phyloP scores from a whole-genome alignment of 768 basidiomycete species.

The Rhizopogon vinicolor region DNA sequence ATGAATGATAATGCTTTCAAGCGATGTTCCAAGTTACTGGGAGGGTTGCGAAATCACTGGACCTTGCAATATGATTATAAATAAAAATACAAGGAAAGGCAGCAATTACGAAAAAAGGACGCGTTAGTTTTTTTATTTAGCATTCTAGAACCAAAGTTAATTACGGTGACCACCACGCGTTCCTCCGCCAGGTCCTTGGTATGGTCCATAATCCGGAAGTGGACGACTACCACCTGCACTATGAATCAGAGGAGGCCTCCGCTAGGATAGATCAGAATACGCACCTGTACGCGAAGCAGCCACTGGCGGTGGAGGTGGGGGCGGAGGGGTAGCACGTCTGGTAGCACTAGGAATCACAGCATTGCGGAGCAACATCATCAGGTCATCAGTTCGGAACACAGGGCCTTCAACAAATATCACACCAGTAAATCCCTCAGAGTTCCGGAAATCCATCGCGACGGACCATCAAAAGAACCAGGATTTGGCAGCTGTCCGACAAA shows the following conservation, averaged over 20 bases:
- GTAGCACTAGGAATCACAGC: constrained; percentile 70
- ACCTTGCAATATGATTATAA: constrained; percentile 1
- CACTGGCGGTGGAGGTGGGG: constrained; percentile 44
- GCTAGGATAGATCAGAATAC: constrained; percentile 1
- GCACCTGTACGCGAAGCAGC: constrained; percentile 30
- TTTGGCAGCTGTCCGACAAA: constrained; percentile 80
- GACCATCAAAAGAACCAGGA: constrained; percentile 61
- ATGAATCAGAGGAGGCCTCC: constrained; percentile 5
- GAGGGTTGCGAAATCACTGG: not conserved
- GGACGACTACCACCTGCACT: constrained; percentile 53
- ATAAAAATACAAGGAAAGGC: not conserved
- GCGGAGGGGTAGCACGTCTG: constrained; percentile 50
- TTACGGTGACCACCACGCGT: constrained; percentile 35
- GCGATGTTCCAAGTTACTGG: too few relatives aligned
- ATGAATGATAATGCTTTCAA: too few relatives aligned
- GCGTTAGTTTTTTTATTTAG: not conserved
- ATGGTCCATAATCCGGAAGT: constrained; percentile 84
- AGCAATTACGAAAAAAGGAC: not conserved
- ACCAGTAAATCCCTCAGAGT: not conserved
- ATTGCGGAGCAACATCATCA: constrained; percentile 80
- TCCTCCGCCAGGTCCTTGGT: constrained; percentile 63
- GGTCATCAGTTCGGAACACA: constrained; percentile 84
- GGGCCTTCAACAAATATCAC: constrained; percentile 51
- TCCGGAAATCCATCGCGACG: not conserved
- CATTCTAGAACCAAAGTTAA: constrained; percentile 13